Evolutionary conservation across 192 early-diverging fungal genomes (phyloP), one percentile per base, ranked within the genome.

Genomic region (Mortierella antarctica): DNA sequence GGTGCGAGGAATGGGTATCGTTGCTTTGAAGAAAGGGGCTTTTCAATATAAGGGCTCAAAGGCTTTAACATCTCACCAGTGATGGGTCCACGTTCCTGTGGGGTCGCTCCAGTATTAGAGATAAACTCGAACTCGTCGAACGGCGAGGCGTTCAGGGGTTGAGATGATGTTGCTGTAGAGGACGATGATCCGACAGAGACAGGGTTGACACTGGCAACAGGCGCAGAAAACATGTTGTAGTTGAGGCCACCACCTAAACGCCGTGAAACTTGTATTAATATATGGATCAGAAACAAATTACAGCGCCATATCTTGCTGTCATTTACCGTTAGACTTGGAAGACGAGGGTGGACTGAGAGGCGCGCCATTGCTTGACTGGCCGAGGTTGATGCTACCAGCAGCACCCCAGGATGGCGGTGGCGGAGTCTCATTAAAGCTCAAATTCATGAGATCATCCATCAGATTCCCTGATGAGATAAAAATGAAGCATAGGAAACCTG

Each of bases 371-470:
- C 57, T 46, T 41, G 58, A 67, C 21, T 46, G 61, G 9, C 69
- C 73, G 23, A 82, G 62, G 42, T 48, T 82, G 65, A 83, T 83
- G 51, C 63, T 68, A 54, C 82, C 82, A 14, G 64, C 65, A 10
- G 70, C 61, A 7, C 74, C 74, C 73, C 73, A 83, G 0, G 73
- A 65, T 18, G 65, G 64, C 65, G 70, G 70, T 23, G 70, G 70
- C 13, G 73, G 62, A 6, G 63, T 50, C 18, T 78, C 82, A 40
- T 72, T 67, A 41, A 83, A 83, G 48, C 50, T 77, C 23, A 83
- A 65, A 14, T 76, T 72, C 73, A 83, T 66, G 1, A 83, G 55
- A 49, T 83, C 82, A 48, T 83, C 82, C 69, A 83, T 83, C n/a
- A 83, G 65, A 21, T 59, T 77, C 7, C 74, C 82, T 58, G 46